phyloP scores from a whole-genome alignment of 257 asterid species.

The Nicotiana noctiflora region DNA sequence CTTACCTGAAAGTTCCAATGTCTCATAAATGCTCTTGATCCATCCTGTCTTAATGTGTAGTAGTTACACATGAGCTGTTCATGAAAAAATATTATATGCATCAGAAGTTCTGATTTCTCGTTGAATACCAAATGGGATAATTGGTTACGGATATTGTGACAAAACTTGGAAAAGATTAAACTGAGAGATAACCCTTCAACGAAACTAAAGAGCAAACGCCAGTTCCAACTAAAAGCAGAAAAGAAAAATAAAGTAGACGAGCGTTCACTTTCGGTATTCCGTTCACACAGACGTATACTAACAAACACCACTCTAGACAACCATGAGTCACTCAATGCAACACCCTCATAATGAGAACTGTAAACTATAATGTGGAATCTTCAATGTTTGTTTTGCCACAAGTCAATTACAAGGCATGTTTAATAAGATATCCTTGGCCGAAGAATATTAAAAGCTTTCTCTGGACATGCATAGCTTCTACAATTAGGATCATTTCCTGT shows the following conservation, averaged over 20 bases:
- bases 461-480: no score
- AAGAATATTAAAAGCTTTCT: no score
- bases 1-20: slow-evolving; percentile 83
- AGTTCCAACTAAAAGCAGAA: not conserved
- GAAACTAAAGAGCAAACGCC: not conserved
- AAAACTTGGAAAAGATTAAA: not conserved
- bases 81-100: not conserved
- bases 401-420: not conserved
- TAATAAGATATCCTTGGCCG: no score
- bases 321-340: not conserved
- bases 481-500: no score
- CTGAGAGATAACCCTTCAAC: not conserved
- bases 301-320: not conserved
- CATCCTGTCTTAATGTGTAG: slow-evolving; percentile 92
- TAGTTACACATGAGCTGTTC: slow-evolving; percentile 90
- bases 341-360: not conserved
- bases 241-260: not conserved
- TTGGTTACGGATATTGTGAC: not conserved
- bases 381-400: not conserved
- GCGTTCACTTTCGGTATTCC: not conserved
- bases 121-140: not conserved
- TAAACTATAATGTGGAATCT: not conserved
- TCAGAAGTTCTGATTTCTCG: not conserved
- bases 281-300: not conserved
- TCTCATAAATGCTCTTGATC: slow-evolving; percentile 77